These are phyloP conservation scores for Apophysomyces ossiformis DNA, from an alignment of 371 early-diverging fungal species.

Conservation along the genomic window DNA sequence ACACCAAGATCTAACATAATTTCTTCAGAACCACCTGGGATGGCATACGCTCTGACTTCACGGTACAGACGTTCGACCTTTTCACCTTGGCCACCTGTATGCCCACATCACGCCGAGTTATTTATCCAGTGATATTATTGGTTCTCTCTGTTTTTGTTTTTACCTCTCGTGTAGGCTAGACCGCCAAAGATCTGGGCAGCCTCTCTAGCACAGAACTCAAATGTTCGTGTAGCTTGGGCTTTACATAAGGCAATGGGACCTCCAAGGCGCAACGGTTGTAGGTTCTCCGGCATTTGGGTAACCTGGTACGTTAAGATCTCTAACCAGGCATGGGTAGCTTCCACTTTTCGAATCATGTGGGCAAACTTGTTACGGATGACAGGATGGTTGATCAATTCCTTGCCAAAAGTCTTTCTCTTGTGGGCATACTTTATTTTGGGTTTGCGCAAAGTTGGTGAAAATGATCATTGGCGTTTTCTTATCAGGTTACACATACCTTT, in stretches of 20 bases:
- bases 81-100: slow-evolving; percentile 63
- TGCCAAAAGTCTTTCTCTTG: slow-evolving; percentile 85
- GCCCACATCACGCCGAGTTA: neutral
- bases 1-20: slow-evolving; percentile 72
- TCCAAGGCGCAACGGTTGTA: slow-evolving; percentile 65
- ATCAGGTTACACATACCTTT: slow-evolving; percentile 34
- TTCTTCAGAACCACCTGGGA: slow-evolving; percentile 74
- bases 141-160: neutral
- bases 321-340: slow-evolving; percentile 76
- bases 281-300: slow-evolving; percentile 52
- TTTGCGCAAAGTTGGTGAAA: neutral
- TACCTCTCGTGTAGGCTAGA: slow-evolving; percentile 63
- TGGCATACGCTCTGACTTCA: slow-evolving; percentile 69
- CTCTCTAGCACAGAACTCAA: slow-evolving; percentile 75
- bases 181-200: slow-evolving; percentile 80
- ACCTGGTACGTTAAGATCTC: slow-evolving; percentile 58
- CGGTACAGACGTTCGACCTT: slow-evolving; percentile 71
- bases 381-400: slow-evolving; percentile 71
- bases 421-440: slow-evolving; percentile 61
- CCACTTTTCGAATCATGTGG: slow-evolving; percentile 75
- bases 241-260: slow-evolving; percentile 75
- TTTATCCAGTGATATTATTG: too few relatives aligned
- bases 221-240: slow-evolving; percentile 68
- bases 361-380: slow-evolving; percentile 72
- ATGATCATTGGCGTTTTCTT: neutral